These are phyloP conservation scores for Forsythia viridissima DNA, from an alignment of 257 asterid genomes.

Conservation along the genomic window DNA sequence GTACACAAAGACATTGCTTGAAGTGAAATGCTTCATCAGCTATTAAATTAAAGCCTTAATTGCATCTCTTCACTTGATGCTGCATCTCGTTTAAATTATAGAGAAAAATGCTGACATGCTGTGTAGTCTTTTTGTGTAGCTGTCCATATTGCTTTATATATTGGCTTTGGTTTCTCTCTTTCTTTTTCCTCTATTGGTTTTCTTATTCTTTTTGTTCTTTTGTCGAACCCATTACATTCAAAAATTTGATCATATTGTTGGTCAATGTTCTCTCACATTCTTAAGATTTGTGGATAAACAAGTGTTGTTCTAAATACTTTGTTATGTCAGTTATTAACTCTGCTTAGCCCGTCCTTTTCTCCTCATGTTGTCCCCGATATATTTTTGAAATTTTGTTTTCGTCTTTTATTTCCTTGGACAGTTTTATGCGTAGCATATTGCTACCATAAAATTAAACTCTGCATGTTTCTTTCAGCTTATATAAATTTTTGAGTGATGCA, in stretches of 20 bases:
- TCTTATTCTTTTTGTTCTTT: background rate
- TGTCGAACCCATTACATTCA: conserved; percentile 7
- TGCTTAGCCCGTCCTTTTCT: background rate
- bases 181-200: background rate
- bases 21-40: conserved; percentile 8
- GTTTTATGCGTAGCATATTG: background rate
- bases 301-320: conserved; percentile 12
- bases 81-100: conserved; percentile 11
- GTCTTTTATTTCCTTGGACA: background rate
- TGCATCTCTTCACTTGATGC: background rate
- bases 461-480: background rate
- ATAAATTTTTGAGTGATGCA: background rate
- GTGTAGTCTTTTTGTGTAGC: background rate
- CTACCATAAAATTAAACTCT: background rate
- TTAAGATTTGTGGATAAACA: background rate
- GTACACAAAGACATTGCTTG: conserved; percentile 4
- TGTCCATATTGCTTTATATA: conserved; percentile 2
- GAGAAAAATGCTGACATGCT: background rate
- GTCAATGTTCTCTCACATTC: conserved; percentile 10
- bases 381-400: background rate
- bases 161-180: background rate
- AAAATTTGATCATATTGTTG: conserved; percentile 9
- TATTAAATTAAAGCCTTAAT: conserved; percentile 3
- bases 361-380: background rate
- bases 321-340: background rate